A percentile compares a stretch with the other conserved stretches of the same genome.
These are phyloP conservation scores for Nicotiana obtusifolia DNA, from an alignment of 257 asterid species.

Conservation along the genomic window DNA sequence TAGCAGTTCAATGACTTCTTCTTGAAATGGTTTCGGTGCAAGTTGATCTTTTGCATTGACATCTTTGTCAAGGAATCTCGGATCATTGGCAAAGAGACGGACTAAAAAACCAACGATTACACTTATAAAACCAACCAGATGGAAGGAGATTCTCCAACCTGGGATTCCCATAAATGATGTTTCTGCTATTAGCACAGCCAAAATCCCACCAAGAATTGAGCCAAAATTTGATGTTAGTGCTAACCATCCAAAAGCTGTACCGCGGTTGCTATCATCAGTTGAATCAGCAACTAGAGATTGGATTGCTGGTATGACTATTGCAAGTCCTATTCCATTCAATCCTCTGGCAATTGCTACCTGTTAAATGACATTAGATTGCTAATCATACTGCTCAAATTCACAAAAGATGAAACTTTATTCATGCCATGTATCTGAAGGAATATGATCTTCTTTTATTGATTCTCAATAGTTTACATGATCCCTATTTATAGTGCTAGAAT, in stretches of 20 bases:
- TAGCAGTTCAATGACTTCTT: slow-evolving; percentile 12
- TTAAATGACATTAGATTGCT: background rate
- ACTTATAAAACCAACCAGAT: slow-evolving; percentile 66
- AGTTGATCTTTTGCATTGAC: slow-evolving; percentile 29
- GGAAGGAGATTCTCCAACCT: slow-evolving; percentile 88
- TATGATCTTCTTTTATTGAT: too few relatives aligned
- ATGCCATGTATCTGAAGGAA: background rate
- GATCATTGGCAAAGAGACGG: slow-evolving; percentile 61
- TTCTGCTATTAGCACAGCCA: slow-evolving; percentile 60
- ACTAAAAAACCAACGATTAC: slow-evolving; percentile 59
- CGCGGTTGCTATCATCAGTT: slow-evolving; percentile 74
- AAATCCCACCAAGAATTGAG: slow-evolving; percentile 69
- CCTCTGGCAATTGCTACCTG: slow-evolving; percentile 88
- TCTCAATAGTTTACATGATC: too few relatives aligned
- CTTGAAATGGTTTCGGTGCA: slow-evolving; percentile 10
- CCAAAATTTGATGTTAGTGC: slow-evolving; percentile 69
- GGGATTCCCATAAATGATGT: slow-evolving; percentile 66
- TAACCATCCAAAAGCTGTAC: slow-evolving; percentile 92
- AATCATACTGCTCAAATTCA: background rate
- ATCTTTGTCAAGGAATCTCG: slow-evolving; percentile 34
- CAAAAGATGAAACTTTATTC: background rate
- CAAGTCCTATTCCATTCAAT: slow-evolving; percentile 78
- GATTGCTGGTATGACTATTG: slow-evolving; percentile 77
- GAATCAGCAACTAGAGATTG: slow-evolving; percentile 85
- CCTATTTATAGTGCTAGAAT: too few relatives aligned